Evolutionary conservation across 2,329 filamentous ascomycete species (phyloP).

Genomic region (Stachybotrys echinatus): DNA sequence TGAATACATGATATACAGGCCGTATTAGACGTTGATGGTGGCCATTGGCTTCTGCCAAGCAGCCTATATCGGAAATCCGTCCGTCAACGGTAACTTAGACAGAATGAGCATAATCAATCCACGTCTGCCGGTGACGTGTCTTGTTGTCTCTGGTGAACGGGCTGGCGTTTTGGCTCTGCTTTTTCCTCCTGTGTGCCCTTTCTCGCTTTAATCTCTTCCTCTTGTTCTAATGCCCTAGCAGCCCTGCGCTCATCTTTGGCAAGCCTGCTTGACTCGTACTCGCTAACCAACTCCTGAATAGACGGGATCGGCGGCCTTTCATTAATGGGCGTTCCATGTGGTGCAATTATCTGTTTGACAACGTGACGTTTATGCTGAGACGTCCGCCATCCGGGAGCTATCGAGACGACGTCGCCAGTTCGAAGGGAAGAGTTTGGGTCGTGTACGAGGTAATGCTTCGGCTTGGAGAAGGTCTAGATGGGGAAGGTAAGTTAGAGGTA

Average conservation of each 20-base stretch:
- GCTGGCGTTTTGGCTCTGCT: slow-evolving; percentile 15
- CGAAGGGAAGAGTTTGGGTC: slow-evolving; percentile 71
- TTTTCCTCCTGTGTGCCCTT: slow-evolving; percentile 18
- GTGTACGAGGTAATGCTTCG: slow-evolving; percentile 65
- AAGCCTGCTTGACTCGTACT: slow-evolving; percentile 47
- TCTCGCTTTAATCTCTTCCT: slow-evolving; percentile 15
- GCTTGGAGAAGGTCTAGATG: slow-evolving; percentile 51
- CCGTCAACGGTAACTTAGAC: no score
- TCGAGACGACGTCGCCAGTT: slow-evolving; percentile 69
- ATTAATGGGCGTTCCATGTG: slow-evolving; percentile 56
- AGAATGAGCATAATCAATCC: background rate
- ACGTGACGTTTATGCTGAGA: slow-evolving; percentile 67
- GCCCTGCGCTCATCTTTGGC: slow-evolving; percentile 51
- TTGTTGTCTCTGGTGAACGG: slow-evolving; percentile 3
- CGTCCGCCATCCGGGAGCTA: slow-evolving; percentile 60
- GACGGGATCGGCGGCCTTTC: slow-evolving; percentile 62
- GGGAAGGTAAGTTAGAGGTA: slow-evolving; percentile 31
- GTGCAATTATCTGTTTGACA: slow-evolving; percentile 69
- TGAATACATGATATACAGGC: background rate
- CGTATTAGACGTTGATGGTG: background rate
- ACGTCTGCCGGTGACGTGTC: background rate
- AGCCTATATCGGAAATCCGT: no score
- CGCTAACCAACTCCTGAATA: slow-evolving; percentile 53
- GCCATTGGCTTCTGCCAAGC: no score
- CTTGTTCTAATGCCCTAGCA: slow-evolving; percentile 17